phyloP scores from a whole-genome alignment of 208 protist species.

The Balamuthia mandrillaris region DNA sequence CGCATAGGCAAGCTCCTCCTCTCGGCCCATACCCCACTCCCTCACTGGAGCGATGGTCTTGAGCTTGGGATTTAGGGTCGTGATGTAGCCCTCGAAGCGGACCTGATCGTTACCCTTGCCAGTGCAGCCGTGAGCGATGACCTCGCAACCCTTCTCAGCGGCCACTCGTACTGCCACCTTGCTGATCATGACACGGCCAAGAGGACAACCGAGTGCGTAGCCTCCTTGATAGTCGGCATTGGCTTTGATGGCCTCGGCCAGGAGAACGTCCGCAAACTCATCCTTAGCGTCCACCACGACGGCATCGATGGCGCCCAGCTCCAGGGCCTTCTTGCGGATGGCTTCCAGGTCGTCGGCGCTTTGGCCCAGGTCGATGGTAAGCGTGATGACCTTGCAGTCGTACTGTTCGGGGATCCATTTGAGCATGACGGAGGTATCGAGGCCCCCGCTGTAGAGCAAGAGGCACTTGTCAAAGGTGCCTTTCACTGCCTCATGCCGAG shows the following conservation, averaged over 20 bases:
- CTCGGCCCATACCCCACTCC: constrained; percentile 52
- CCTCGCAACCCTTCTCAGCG: background rate
- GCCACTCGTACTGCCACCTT: constrained; percentile 20
- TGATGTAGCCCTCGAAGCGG: constrained; percentile 64
- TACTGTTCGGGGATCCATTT: background rate
- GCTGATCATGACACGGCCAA: constrained; percentile 46
- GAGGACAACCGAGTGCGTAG: constrained; percentile 61
- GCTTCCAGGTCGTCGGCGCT: constrained; percentile 11
- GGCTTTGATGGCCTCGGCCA: constrained; percentile 52
- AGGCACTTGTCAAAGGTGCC: background rate
- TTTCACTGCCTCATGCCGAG: background rate
- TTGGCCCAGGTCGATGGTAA: background rate
- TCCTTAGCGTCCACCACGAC: constrained; percentile 45
- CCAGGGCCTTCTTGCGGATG: background rate
- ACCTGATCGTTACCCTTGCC: constrained; percentile 76
- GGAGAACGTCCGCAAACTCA: constrained; percentile 64
- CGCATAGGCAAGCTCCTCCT: constrained; percentile 52
- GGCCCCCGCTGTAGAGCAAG: background rate
- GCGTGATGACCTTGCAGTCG: background rate
- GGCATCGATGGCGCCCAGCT: constrained; percentile 47
- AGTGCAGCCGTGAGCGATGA: constrained; percentile 65
- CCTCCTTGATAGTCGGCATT: constrained; percentile 64
- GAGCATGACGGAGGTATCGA: background rate
- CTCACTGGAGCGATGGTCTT: constrained; percentile 67
- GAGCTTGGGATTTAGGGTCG: constrained; percentile 57